These are phyloP conservation scores for Aureobasidium vineae DNA, from an alignment of 2,329 filamentous ascomycete species.

Conservation along the genomic window DNA sequence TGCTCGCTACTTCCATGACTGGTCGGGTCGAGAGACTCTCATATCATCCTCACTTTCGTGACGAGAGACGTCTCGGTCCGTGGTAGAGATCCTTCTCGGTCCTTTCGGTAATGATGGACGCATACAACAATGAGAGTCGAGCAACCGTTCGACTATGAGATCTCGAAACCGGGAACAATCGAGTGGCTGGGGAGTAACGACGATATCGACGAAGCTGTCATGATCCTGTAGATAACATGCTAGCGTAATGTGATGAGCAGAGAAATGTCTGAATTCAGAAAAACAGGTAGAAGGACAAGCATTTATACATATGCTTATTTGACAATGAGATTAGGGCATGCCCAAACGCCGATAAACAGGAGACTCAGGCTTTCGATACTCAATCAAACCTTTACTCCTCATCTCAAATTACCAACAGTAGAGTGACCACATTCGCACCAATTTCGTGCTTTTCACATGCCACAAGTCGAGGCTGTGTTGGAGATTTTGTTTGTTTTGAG, in stretches of 20 bases:
- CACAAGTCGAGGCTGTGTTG: not conserved
- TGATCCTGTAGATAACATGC: not conserved
- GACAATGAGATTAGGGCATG: not conserved
- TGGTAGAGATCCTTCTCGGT: too few relatives aligned
- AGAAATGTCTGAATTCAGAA: not conserved
- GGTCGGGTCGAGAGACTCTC: not conserved
- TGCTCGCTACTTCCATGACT: not conserved
- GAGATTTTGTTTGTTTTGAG: constrained; percentile 8
- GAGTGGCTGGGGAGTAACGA: not conserved
- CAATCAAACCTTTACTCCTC: constrained; percentile 15
- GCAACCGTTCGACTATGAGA: not conserved
- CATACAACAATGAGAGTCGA: not conserved
- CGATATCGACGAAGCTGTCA: not conserved
- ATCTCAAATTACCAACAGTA: not conserved
- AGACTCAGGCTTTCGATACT: constrained; percentile 7
- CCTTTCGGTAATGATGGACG: not conserved
- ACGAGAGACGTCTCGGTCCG: not conserved
- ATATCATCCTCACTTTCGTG: too few relatives aligned
- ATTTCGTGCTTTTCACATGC: not conserved
- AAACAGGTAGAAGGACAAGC: not conserved
- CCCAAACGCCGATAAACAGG: not conserved
- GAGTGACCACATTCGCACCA: not conserved
- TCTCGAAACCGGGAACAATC: not conserved
- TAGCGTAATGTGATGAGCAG: not conserved
- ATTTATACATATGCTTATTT: not conserved